phyloP scores from a whole-genome alignment of 352 stramenopile species.

The Phytophthora tentaculata region DNA sequence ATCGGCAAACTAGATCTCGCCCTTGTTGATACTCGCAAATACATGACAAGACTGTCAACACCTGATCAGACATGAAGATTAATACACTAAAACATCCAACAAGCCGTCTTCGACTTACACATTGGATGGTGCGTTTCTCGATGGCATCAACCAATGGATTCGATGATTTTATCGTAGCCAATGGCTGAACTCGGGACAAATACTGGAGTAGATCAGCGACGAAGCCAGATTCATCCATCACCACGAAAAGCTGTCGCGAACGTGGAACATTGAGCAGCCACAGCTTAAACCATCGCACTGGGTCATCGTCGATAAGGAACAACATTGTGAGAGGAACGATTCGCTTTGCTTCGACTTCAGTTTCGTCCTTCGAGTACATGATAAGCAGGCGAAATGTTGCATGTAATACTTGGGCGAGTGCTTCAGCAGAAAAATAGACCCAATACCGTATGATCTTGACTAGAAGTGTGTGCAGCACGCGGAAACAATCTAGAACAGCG shows the following conservation, averaged over 20 bases:
- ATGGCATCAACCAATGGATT: slow-evolving; percentile 10
- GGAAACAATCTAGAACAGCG: slow-evolving; percentile 46
- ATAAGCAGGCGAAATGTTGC: slow-evolving; percentile 55
- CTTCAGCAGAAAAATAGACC: slow-evolving; percentile 61
- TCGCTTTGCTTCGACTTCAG: slow-evolving; percentile 30
- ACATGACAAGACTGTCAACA: slow-evolving; percentile 37
- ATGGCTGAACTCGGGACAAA: slow-evolving; percentile 45
- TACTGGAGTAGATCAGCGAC: slow-evolving; percentile 46
- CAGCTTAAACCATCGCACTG: slow-evolving; percentile 49
- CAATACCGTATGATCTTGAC: slow-evolving; percentile 48
- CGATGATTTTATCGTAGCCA: slow-evolving; percentile 20
- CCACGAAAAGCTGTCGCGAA: slow-evolving; percentile 43
- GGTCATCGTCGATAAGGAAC: slow-evolving; percentile 35
- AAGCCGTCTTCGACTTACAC: slow-evolving; percentile 33
- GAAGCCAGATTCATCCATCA: slow-evolving; percentile 42
- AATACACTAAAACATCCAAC: neutral
- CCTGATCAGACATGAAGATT: slow-evolving; percentile 14
- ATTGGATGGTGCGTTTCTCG: slow-evolving; percentile 28
- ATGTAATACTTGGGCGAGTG: slow-evolving; percentile 45
- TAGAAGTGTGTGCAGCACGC: slow-evolving; percentile 50
- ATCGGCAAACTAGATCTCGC: slow-evolving; percentile 30
- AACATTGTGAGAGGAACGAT: slow-evolving; percentile 40
- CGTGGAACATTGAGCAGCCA: slow-evolving; percentile 56
- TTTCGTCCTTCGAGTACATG: slow-evolving; percentile 39
- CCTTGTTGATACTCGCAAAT: slow-evolving; percentile 41